Conservation (phyloP, 257 asterid species). For the Ocimum tenuiflorum region DNA sequence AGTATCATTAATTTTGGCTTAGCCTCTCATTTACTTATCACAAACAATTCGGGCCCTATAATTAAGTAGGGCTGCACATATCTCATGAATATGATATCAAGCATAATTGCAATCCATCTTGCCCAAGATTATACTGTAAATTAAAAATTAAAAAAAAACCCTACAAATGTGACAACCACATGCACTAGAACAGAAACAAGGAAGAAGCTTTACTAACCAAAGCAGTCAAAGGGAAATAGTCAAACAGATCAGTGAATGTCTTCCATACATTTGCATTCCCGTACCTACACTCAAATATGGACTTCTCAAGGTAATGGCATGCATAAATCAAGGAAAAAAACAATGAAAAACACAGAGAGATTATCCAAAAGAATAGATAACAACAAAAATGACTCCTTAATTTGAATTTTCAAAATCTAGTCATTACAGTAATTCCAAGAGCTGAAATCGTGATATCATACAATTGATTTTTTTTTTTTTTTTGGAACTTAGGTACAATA, state of each 20-base stretch:
- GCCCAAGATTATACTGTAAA: background rate
- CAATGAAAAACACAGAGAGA: background rate
- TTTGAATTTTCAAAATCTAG: background rate
- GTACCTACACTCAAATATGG: conserved; percentile 41
- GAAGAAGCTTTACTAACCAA: conserved; percentile 51
- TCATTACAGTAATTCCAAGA: too few relatives aligned
- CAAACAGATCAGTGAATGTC: conserved; percentile 85
- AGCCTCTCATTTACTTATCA: background rate
- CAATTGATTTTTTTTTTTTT: too few relatives aligned
- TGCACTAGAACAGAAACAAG: background rate
- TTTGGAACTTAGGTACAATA: too few relatives aligned
- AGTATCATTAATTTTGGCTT: background rate
- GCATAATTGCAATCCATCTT: background rate
- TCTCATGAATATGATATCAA: background rate
- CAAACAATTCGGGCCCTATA: background rate
- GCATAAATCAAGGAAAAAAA: background rate
- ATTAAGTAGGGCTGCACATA: background rate
- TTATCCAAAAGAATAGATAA: background rate
- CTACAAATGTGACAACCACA: background rate
- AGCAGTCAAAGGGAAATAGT: conserved; percentile 90
- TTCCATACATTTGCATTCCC: conserved; percentile 95
- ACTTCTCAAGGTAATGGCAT: conserved; percentile 10
- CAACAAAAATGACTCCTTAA: background rate
- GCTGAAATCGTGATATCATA: background rate
- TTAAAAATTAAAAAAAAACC: background rate